Base-by-base conservation (phyloP, 306 rosid species). In the Malus asiatica region DNA sequence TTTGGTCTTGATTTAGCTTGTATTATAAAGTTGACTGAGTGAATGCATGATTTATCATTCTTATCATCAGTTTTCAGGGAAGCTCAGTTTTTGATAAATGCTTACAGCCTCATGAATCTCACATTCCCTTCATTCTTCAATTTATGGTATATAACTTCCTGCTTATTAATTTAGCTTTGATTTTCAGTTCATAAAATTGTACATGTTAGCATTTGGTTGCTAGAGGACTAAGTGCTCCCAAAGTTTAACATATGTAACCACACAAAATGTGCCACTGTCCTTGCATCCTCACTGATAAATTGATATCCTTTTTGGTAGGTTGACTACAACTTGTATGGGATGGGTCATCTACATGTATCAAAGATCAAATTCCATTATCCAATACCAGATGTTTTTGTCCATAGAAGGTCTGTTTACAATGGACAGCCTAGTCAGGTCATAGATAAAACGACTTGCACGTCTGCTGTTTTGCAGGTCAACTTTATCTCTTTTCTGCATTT, bases 61-160 rank as follows among this genome's bases (percentile, higher is more conserved):
- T 53, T 63, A 70, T 68, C 69, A 64, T 76, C 66, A 15, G 44
- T 88, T 88, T 86, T 79, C 93, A 93, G 93, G 87, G 84, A 70
- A 93, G 97, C 64, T 90, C 90, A 51, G 92, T 89, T 81, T 82
- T 92, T 79, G 89, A 80, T 73, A 82, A 76, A 88, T 86, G 88
- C 68, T 77, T 94, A 71, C 98, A 89, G 77, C 97, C 98, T 61
- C 84, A 90, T 79, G 97, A 94, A 85, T 93, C 98, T n/a, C 98
- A 94, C 82, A 90, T 92, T 78, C 97, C 97, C 51, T 94, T 78
- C 74, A 76, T 85, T 83, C 86, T 85, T 48, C 89, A 85, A 70
- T 85, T 85, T 76, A 65, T 85, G 76, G 86, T 85, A 68, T 33
- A 68, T 69, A 32, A 53, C 33, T 74, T 70, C 71, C 55, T 44